Base-by-base conservation (phyloP, 306 rosid species). In the Vigna nakashimae region DNA sequence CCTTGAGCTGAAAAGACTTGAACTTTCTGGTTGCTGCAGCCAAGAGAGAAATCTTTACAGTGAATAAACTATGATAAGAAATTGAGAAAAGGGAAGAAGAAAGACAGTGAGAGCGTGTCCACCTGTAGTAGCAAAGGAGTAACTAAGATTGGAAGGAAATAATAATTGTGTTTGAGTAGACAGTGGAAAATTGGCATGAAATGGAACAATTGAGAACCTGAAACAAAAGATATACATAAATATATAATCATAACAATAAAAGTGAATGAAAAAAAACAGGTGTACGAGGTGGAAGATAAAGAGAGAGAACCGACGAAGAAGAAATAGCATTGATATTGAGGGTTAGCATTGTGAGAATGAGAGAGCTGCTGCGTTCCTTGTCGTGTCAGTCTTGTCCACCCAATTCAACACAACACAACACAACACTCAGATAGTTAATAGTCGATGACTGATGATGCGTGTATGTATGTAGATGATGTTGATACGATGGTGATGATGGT, bases 1-100 rank as follows among this genome's bases (percentile, higher is more conserved):
- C 90, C 72, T 80, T 90, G 81, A 90, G 88, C 78, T 76, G 88
- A 81, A 82, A 89, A 81, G 75, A 56, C 73, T 69, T 90, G 5
- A 80, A 74, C 87, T 83, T 90, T 84, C 69, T 88, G 32, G 86
- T 81, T 8, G 68, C 99, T 91, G 91, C 75, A 79, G 80, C 52
- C 48, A 63, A 63, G 42, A 75, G 69, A 26, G 53, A 55, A 48
- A 84, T 14, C 11, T 48, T 32, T 14, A 43, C 5, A 42, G 36
- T 14, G 73, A 28, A 72, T 13, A 42, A 65, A 52, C 2, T 22
- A 67, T 49, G 14, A 57, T 66, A 5, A 64, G 8, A 73, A 53
- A 30, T 10, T 1, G 24, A 80, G 1, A 74, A 38, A 80, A 63
- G 10, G 56, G 5, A 30, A 70, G 36, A 20, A 46, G 1, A 52